A percentile compares a stretch with the other conserved stretches of the same genome.
Conservation (phyloP, 108 stramenopile species). For the Craspedostauros australis region DNA sequence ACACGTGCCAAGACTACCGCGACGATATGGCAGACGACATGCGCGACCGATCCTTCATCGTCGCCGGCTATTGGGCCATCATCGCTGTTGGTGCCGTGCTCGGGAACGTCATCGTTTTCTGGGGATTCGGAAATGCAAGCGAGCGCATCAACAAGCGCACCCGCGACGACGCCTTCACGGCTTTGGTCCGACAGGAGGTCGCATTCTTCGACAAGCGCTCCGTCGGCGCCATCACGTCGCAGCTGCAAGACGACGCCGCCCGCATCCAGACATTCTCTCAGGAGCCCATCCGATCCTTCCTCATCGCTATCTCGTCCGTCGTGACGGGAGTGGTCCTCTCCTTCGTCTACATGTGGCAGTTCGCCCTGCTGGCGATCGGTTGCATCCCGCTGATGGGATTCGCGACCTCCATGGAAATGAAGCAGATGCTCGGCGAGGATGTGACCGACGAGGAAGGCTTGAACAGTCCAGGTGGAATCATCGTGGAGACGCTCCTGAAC, state of each 20-base stretch:
- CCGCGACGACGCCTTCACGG: conserved; percentile 46
- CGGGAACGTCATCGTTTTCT: conserved; percentile 53
- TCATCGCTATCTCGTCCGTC: conserved; percentile 50
- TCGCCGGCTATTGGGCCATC: conserved; percentile 37
- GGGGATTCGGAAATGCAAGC: conserved; percentile 63
- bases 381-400: conserved; percentile 73
- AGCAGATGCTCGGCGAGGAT: conserved; percentile 52
- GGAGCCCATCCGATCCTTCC: conserved; percentile 54
- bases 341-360: conserved; percentile 32
- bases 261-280: conserved; percentile 62
- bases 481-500: conserved; percentile 68
- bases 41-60: conserved; percentile 31
- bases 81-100: conserved; percentile 37
- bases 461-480: conserved; percentile 58
- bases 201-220: conserved; percentile 65
- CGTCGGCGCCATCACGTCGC: conserved; percentile 68
- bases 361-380: conserved; percentile 64
- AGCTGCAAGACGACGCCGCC: conserved; percentile 78
- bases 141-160: conserved; percentile 70
- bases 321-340: conserved; percentile 52
- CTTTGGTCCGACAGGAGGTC: conserved; percentile 67
- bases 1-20: conserved; percentile 51
- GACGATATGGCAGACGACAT: conserved; percentile 42
- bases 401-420: conserved; percentile 68
- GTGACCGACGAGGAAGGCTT: conserved; percentile 41